Evolutionary conservation across 1,284 basidiomycete species (phyloP).

Genomic region (Microstroma glucosiphilum): DNA sequence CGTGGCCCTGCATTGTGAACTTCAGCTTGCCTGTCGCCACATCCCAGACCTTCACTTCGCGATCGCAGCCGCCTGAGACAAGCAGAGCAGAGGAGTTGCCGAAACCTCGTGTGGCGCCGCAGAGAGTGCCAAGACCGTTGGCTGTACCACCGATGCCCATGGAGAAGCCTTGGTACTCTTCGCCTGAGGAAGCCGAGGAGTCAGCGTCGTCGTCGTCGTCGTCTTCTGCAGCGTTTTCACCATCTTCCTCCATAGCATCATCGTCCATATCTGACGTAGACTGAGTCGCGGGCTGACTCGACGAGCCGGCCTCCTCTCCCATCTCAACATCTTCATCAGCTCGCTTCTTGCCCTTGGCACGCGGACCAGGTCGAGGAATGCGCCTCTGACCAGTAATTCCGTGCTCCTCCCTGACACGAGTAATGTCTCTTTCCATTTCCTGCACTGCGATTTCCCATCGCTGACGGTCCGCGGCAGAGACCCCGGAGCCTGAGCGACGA

Average conservation of each 20-base stretch:
- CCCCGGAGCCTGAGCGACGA: too few species aligned
- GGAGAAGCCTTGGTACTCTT: slow-evolving; percentile 4
- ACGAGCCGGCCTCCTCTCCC: not conserved
- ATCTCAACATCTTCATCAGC: not conserved
- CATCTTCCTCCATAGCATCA: not conserved
- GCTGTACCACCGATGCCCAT: slow-evolving; percentile 6
- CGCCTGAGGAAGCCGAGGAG: not conserved
- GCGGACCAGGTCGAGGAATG: not conserved
- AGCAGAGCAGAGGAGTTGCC: slow-evolving; percentile 65
- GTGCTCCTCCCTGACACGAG: not conserved
- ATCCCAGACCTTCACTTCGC: slow-evolving; percentile 86
- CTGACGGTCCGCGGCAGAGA: not conserved
- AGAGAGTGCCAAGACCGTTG: slow-evolving; percentile 16
- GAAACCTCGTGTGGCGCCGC: slow-evolving; percentile 59
- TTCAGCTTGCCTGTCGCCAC: slow-evolving; percentile 73
- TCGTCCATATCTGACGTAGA: not conserved
- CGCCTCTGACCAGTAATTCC: not conserved
- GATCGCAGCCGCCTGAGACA: slow-evolving; percentile 88
- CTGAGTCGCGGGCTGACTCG: not conserved
- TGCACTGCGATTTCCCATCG: not conserved
- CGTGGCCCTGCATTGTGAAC: slow-evolving; percentile 74
- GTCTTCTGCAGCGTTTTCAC: not conserved
- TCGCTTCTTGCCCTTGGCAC: not conserved
- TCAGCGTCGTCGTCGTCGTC: not conserved
- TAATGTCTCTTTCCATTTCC: not conserved